Conservation (phyloP, 805 yeast genomes). For the Zygosaccharomyces kombuchaensis region DNA sequence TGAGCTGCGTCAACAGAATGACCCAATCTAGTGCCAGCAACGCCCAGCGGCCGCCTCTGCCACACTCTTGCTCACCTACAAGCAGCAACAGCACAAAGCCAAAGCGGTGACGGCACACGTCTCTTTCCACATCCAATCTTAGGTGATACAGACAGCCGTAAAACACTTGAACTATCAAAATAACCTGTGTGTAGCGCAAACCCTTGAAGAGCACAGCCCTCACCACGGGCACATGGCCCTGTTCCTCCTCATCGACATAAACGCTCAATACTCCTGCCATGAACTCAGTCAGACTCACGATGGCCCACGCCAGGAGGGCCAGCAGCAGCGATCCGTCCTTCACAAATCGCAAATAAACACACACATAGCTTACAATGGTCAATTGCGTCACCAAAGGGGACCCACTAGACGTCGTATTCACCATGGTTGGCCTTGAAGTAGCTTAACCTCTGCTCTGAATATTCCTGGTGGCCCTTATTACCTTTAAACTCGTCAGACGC, state of each 20-base stretch:
- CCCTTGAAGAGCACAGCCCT: slow-evolving; percentile 16
- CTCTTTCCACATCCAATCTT: slow-evolving; percentile 12
- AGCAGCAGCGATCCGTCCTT: slow-evolving; percentile 22
- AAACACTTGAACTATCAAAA: slow-evolving; percentile 15
- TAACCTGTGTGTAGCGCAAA: slow-evolving; percentile 15
- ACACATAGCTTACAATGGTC: slow-evolving; percentile 14
- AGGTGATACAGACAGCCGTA: slow-evolving; percentile 15
- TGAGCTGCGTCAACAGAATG: slow-evolving; percentile 13
- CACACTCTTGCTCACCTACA: slow-evolving; percentile 20
- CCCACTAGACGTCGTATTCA: background rate
- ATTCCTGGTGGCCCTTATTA: background rate
- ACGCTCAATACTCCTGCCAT: slow-evolving; percentile 8
- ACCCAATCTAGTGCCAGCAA: slow-evolving; percentile 17
- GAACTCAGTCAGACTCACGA: slow-evolving; percentile 11
- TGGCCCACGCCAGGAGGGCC: slow-evolving; percentile 15
- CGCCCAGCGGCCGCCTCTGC: slow-evolving; percentile 14
- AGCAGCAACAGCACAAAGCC: slow-evolving; percentile 16
- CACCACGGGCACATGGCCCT: slow-evolving; percentile 9
- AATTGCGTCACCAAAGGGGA: slow-evolving; percentile 2
- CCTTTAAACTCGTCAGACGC: slow-evolving; percentile 1
- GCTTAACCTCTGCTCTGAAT: background rate
- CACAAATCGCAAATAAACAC: slow-evolving; percentile 21
- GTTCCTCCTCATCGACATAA: slow-evolving; percentile 7
- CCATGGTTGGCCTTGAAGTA: background rate
- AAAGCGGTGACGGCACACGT: slow-evolving; percentile 15